These are phyloP conservation scores for Linanthus parryae DNA, from an alignment of 148 eudicot genomes.

Conservation along the genomic window DNA sequence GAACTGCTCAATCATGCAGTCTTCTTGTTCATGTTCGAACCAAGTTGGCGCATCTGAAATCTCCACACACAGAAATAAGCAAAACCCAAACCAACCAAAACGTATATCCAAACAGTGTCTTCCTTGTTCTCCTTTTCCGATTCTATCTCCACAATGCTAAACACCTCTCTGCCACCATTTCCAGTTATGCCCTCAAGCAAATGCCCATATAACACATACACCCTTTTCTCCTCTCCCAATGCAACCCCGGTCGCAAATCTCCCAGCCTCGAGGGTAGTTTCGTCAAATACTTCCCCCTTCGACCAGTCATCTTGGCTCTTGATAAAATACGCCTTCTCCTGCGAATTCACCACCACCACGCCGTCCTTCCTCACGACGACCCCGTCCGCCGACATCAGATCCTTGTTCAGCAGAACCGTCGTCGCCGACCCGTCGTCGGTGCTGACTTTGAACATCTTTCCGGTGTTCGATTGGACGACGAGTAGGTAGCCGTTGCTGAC, in stretches of 20 bases:
- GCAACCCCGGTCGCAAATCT: constrained; percentile 54
- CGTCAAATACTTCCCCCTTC: constrained; percentile 65
- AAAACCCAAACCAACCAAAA: constrained; percentile 71
- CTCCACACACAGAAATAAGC: constrained; percentile 76
- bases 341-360: constrained; percentile 50
- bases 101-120: constrained; percentile 53
- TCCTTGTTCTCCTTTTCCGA: constrained; percentile 41
- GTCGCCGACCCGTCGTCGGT: constrained; percentile 50
- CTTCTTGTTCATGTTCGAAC: constrained; percentile 57
- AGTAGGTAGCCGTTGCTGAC: constrained; percentile 46
- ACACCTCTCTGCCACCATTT: constrained; percentile 45
- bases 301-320: constrained; percentile 73
- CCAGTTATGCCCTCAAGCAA: constrained; percentile 63
- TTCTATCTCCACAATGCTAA: constrained; percentile 55
- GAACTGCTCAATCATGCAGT: constrained; percentile 18
- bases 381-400: constrained; percentile 49
- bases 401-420: constrained; percentile 36
- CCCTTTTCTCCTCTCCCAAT: constrained; percentile 59
- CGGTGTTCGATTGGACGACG: constrained; percentile 68
- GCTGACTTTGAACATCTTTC: constrained; percentile 67
- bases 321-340: constrained; percentile 35
- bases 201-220: constrained; percentile 75
- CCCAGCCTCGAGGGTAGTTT: constrained; percentile 58
- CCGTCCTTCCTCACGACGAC: constrained; percentile 61
- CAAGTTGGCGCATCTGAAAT: constrained; percentile 71